These are phyloP conservation scores for Salmacisia buchloeana DNA, from an alignment of 1,284 basidiomycete genomes.

Conservation along the genomic window DNA sequence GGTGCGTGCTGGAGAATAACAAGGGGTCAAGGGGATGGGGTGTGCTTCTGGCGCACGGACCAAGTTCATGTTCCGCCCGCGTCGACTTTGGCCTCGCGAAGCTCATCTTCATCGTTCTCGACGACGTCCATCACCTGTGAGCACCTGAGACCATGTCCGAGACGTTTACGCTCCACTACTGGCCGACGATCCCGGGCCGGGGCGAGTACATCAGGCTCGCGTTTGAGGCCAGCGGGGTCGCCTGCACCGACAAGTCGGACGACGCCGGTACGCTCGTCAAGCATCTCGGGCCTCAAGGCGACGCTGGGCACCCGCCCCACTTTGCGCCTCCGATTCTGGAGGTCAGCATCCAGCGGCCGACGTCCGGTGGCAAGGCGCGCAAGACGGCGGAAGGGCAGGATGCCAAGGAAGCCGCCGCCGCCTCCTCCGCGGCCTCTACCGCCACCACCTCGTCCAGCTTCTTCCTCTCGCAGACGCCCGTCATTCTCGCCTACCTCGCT, in stretches of 20 bases:
- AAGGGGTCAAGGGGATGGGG: no score
- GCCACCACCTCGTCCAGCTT: neutral
- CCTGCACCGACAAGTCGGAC: slow-evolving; percentile 51
- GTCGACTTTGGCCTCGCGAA: no score
- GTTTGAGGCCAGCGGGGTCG: slow-evolving; percentile 53
- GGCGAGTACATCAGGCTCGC: slow-evolving; percentile 57
- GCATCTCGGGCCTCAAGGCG: slow-evolving; percentile 10
- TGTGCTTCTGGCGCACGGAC: no score
- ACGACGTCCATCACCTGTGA: no score
- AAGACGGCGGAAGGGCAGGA: slow-evolving; percentile 11
- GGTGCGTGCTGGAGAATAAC: no score
- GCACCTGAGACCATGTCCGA: no score
- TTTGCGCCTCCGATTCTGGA: slow-evolving; percentile 51
- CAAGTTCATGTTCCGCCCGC: no score
- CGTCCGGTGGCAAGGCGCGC: slow-evolving; percentile 5
- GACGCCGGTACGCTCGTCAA: slow-evolving; percentile 18
- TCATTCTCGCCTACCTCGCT: slow-evolving; percentile 54
- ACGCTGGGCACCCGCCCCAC: slow-evolving; percentile 23
- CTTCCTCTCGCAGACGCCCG: slow-evolving; percentile 53
- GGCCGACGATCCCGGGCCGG: slow-evolving; percentile 54
- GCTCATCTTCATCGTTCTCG: no score
- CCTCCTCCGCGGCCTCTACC: neutral
- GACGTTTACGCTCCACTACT: slow-evolving; percentile 24
- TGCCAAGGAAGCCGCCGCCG: neutral
- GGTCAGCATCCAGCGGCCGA: slow-evolving; percentile 13